Base-by-base conservation (phyloP, 192 early-diverging fungal species). In the Chytriomyces hyalinus region DNA sequence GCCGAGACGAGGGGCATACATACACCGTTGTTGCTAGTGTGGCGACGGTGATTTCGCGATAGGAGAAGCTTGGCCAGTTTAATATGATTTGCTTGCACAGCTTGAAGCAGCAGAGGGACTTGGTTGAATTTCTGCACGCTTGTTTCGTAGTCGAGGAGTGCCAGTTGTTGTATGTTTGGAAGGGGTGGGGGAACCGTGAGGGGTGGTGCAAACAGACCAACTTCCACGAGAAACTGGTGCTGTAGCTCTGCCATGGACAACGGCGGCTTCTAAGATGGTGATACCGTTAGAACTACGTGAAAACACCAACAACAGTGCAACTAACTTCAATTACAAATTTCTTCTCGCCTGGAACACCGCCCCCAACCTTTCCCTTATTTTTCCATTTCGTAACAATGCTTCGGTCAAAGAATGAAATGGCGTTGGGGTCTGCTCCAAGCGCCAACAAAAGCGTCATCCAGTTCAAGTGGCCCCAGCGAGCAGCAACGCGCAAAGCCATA, bases 381-480 rank as follows among this genome's bases (percentile, higher is more conserved):
- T 65, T 75, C 61, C 61, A 66, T 11, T 53, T 49, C 0, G 47
- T 15, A 24, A 11, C 63, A 10, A 65, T 13, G 20, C 7, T 46
- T 8, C 60, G 72, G 28, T 68, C 57, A 59, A 80, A 53, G 49
- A 65, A 69, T 10, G 80, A 75, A 5, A 65, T 20, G 6, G 78
- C 67, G 26, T 80, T 70, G 5, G 81, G 81, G 49, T 82, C 73
- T 6, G 81, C 61, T 8, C 81, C 81, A n/a, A 36, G 15, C 49
- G 53, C 63, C 20, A 82, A 49, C 6, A 82, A 49, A 8, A 80
- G 9, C 20, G 82, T 51, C 13, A 46, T 66, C 49, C 81, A 51
- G 48, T 70, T 65, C 51, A 82, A 46, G 50, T 82, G 81, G 7
- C 78, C 78, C 70, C 71, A 61, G 10, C 76, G 15, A 22, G 80